phyloP scores from a whole-genome alignment of 371 early-diverging fungal species.

The Conidiobolus coronatus region DNA sequence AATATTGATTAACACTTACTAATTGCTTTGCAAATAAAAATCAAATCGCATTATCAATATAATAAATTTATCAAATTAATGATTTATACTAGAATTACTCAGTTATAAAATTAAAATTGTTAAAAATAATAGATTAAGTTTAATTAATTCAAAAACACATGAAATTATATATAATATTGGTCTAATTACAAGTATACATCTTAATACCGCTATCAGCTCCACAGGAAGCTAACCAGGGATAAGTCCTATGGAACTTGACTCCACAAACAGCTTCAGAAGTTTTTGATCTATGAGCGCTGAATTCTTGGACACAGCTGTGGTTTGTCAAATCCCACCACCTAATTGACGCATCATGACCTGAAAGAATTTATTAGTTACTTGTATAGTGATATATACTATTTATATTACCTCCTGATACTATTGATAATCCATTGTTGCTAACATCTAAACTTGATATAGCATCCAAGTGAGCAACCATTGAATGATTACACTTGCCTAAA shows the following conservation, averaged over 20 bases:
- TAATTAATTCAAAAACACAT: too few species aligned
- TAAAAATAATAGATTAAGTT: too few species aligned
- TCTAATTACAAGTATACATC: slow-evolving; percentile 9
- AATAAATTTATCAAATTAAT: too few species aligned
- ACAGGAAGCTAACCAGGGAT: slow-evolving; percentile 42
- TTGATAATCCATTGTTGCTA: slow-evolving; percentile 29
- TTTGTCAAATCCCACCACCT: slow-evolving; percentile 55
- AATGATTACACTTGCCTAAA: slow-evolving; percentile 28
- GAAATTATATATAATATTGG: too few species aligned
- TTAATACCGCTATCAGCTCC: slow-evolving; percentile 57
- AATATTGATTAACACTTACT: not conserved
- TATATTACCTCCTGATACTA: slow-evolving; percentile 45
- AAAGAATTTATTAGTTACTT: not conserved
- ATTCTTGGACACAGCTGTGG: slow-evolving; percentile 49
- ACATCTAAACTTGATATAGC: slow-evolving; percentile 44
- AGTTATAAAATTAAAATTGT: too few species aligned
- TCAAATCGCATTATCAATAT: too few species aligned
- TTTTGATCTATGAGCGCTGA: slow-evolving; percentile 48
- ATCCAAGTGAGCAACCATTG: slow-evolving; percentile 44
- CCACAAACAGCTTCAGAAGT: slow-evolving; percentile 53
- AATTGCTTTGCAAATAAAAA: too few species aligned
- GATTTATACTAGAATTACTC: too few species aligned
- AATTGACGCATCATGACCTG: slow-evolving; percentile 60
- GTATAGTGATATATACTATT: not conserved
- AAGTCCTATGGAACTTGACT: slow-evolving; percentile 32